A percentile compares a stretch with the other conserved stretches of the same genome.
Evolutionary conservation across 2,329 filamentous ascomycete species (phyloP).

Genomic region (Triangularia setosa): DNA sequence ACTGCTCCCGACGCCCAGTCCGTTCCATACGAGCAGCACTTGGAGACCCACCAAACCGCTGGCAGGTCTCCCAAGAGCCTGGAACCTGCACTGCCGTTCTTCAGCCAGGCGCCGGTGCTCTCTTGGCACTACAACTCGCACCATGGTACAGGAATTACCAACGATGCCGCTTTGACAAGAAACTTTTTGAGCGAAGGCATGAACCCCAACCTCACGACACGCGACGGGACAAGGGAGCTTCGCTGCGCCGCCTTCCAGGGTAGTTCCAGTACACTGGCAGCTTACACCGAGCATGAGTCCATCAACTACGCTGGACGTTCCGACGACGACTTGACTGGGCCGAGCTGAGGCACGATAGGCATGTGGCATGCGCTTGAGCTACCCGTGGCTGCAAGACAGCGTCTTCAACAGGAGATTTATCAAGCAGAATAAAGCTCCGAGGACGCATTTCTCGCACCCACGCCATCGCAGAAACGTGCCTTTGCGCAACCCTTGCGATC

Average conservation of each 20-base stretch:
- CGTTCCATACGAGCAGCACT: background rate
- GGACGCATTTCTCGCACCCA: background rate
- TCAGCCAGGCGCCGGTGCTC: background rate
- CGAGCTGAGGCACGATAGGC: background rate
- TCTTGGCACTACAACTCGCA: constrained; percentile 2
- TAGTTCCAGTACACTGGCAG: background rate
- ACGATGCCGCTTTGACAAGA: background rate
- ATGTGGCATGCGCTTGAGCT: too few species aligned
- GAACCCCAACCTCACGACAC: constrained; percentile 2
- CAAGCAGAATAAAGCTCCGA: too few species aligned
- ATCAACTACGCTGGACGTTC: background rate
- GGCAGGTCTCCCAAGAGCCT: background rate
- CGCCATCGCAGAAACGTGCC: constrained; percentile 9
- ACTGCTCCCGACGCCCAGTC: too few species aligned
- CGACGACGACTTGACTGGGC: background rate
- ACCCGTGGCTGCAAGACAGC: too few species aligned
- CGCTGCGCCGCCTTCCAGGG: constrained; percentile 16
- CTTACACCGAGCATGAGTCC: background rate
- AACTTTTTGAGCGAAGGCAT: background rate
- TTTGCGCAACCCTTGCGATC: background rate
- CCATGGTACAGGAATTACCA: constrained; percentile 10
- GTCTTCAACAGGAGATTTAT: too few species aligned
- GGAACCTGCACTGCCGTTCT: background rate
- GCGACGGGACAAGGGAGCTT: constrained; percentile 14
- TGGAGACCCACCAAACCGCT: background rate